Percentiles rank a stretch among this genome's conserved stretches.
phyloP scores from a whole-genome alignment of 306 rosid genomes.

The Pyrus bretschneideri region DNA sequence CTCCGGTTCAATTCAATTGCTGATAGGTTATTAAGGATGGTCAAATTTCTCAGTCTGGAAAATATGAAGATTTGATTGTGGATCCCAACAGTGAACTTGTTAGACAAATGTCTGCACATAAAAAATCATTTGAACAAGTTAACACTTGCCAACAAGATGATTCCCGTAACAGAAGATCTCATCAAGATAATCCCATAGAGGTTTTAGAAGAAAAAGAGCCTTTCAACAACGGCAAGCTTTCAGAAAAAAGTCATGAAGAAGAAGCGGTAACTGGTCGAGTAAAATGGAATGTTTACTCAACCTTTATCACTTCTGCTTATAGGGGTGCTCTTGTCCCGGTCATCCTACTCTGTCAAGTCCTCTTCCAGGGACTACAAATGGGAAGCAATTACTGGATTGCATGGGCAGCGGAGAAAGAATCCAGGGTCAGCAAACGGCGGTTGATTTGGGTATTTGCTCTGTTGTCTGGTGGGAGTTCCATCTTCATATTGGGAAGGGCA shows the following conservation, averaged over 20 bases:
- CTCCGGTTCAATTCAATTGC: background rate
- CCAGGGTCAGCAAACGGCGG: constrained; percentile 31
- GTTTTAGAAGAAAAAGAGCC: constrained; percentile 40
- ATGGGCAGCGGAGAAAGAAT: constrained; percentile 69
- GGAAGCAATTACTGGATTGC: constrained; percentile 96
- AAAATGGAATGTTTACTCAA: constrained; percentile 82
- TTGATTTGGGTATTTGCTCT: constrained; percentile 54
- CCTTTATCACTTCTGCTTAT: constrained; percentile 68
- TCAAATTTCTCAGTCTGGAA: constrained; percentile 59
- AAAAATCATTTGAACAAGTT: constrained; percentile 56
- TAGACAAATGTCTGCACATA: constrained; percentile 76
- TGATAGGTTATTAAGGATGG: constrained; percentile 79
- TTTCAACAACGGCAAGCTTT: constrained; percentile 21
- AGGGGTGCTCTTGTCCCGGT: constrained; percentile 76
- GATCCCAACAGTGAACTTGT: constrained; percentile 55
- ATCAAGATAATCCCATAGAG: constrained; percentile 46
- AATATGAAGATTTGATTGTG: constrained; percentile 55
- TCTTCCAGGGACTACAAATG: constrained; percentile 78
- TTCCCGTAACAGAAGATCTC: constrained; percentile 24
- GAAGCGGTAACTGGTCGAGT: constrained; percentile 78
- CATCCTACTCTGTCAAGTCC: constrained; percentile 74
- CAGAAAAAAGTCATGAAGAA: constrained; percentile 48
- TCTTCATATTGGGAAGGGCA: constrained; percentile 82
- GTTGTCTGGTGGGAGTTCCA: constrained; percentile 76
- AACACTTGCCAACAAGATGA: constrained; percentile 38